phyloP scores from a whole-genome alignment of 2,329 filamentous ascomycete species.

The Lecanoromycetidae sp. region DNA sequence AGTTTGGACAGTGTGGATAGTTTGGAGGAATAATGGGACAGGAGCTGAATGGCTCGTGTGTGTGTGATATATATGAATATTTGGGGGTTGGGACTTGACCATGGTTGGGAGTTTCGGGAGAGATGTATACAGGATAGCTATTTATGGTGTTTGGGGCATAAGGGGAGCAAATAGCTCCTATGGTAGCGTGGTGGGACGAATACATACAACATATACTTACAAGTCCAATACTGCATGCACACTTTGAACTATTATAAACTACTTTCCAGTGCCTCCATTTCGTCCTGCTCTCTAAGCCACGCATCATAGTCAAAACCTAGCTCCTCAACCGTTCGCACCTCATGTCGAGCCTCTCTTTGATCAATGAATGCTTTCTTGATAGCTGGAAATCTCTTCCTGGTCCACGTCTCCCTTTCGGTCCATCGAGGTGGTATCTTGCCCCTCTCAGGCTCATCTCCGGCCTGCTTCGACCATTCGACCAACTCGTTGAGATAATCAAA shows the following conservation, averaged over 20 bases:
- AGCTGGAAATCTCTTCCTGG: slow-evolving; percentile 52
- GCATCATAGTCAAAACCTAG: slow-evolving; percentile 54
- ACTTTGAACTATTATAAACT: not conserved
- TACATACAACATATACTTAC: too few species aligned
- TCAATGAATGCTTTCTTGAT: slow-evolving; percentile 62
- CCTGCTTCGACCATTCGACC: slow-evolving; percentile 31
- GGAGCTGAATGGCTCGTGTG: not conserved
- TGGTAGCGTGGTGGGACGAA: too few species aligned
- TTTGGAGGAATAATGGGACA: not conserved
- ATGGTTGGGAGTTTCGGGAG: too few species aligned
- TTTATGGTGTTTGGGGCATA: too few species aligned
- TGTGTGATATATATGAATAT: not conserved
- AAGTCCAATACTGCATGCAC: not conserved
- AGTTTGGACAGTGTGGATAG: slow-evolving; percentile 4
- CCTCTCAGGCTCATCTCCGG: slow-evolving; percentile 44
- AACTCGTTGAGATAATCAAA: slow-evolving; percentile 35
- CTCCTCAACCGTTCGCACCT: slow-evolving; percentile 54
- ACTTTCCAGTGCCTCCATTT: too few species aligned
- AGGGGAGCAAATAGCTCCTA: too few species aligned
- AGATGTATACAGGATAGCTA: too few species aligned
- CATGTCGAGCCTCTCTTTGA: slow-evolving; percentile 44
- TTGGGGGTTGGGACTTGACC: not conserved
- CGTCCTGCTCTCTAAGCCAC: slow-evolving; percentile 18
- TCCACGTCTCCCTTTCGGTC: slow-evolving; percentile 60
- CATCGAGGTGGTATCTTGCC: slow-evolving; percentile 62